Evolutionary conservation across 2,329 filamentous ascomycete species (phyloP).

Genomic region (Colletotrichum paranaense): DNA sequence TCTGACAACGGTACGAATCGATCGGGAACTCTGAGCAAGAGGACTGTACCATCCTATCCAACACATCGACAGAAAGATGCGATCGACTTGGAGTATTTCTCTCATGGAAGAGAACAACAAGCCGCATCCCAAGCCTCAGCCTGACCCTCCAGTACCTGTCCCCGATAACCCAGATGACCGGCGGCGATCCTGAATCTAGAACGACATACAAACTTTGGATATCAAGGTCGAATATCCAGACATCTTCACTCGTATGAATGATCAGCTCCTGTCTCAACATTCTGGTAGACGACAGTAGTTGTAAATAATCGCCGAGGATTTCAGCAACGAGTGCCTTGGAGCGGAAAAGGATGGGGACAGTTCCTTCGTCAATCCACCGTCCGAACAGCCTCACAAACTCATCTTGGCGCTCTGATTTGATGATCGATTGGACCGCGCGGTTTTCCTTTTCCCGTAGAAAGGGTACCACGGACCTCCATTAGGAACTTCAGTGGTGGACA

Average conservation of each 20-base stretch:
- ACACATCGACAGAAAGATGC: not conserved
- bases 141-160: constrained; percentile 44
- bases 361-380: not conserved
- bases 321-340: not conserved
- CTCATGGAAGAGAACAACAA: constrained; percentile 36
- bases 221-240: not conserved
- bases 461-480: not conserved
- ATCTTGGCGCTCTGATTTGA: not conserved
- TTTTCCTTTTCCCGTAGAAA: not conserved
- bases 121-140: constrained; percentile 43
- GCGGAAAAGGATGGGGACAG: not conserved
- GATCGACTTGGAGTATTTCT: not conserved
- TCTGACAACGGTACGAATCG: not conserved
- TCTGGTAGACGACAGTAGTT: not conserved
- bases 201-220: not conserved
- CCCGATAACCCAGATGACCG: constrained; percentile 41
- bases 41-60: not conserved
- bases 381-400: not conserved
- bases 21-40: not conserved
- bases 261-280: not conserved
- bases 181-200: not conserved
- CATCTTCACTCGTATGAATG: not conserved
- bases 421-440: no score
- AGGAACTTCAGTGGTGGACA: not conserved
- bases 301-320: not conserved